A percentile compares a stretch with the other conserved stretches of the same genome.
Conservation (phyloP, 495 filamentous ascomycete species). For the Penicillium macrosclerotiorum region DNA sequence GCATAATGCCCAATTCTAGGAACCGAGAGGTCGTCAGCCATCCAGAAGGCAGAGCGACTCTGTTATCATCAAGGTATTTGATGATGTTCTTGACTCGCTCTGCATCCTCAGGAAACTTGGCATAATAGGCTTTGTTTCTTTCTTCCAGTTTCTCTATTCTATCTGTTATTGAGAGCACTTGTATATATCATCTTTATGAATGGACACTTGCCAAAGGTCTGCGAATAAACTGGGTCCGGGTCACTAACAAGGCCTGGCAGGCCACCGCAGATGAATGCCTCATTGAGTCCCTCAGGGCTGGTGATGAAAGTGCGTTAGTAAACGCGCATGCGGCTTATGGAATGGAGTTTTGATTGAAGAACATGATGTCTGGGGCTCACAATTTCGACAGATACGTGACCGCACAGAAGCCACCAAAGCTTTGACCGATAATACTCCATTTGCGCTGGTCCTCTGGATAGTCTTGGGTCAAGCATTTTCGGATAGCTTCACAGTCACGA, state of each 20-base stretch:
- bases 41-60: constrained; percentile 62
- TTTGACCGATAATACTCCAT: constrained; percentile 86
- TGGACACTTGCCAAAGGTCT: constrained; percentile 55
- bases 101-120: constrained; percentile 83
- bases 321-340: background rate
- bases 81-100: constrained; percentile 65
- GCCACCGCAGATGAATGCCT: constrained; percentile 82
- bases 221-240: constrained; percentile 73
- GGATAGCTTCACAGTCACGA: constrained; percentile 82
- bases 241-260: constrained; percentile 70
- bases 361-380: constrained; percentile 32
- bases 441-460: constrained; percentile 68
- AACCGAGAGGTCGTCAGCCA: constrained; percentile 67
- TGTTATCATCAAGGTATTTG: constrained; percentile 56
- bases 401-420: constrained; percentile 85
- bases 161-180: constrained; percentile 2
- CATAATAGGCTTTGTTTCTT: constrained; percentile 75
- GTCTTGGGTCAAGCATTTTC: constrained; percentile 65
- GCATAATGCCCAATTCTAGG: constrained; percentile 68
- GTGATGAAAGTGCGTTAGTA: background rate
- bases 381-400: constrained; percentile 78
- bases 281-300: constrained; percentile 70
- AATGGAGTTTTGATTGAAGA: background rate
- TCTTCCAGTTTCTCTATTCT: constrained; percentile 56
- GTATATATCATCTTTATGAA: background rate